phyloP scores from a whole-genome alignment of 768 basidiomycete species.

The Boletus reticuloceps region DNA sequence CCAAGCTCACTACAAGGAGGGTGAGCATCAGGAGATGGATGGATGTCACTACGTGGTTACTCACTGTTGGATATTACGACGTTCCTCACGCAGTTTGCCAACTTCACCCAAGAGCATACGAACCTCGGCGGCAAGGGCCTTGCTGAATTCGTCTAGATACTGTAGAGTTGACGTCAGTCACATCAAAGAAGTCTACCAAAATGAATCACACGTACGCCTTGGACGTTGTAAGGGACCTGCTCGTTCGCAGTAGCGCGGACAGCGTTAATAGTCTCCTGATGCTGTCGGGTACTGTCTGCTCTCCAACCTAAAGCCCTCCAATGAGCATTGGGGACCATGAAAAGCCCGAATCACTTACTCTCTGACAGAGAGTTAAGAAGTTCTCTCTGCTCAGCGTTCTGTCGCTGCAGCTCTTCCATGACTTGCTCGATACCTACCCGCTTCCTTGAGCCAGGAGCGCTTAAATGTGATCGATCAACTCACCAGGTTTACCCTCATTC shows the following conservation, averaged over 20 bases:
- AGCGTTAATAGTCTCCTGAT: constrained; percentile 63
- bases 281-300: constrained; percentile 60
- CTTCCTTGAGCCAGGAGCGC: constrained; percentile 6
- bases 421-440: constrained; percentile 55
- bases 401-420: constrained; percentile 54
- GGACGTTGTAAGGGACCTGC: constrained; percentile 81
- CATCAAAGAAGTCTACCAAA: constrained; percentile 1
- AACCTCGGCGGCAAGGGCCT: constrained; percentile 78
- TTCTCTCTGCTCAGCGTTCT: constrained; percentile 60
- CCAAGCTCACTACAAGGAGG: constrained; percentile 62
- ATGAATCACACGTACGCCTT: constrained; percentile 54
- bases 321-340: constrained; percentile 6
- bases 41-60: constrained; percentile 27
- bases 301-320: constrained; percentile 54
- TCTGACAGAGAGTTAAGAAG: constrained; percentile 54
- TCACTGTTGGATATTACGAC: constrained; percentile 75
- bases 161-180: constrained; percentile 24
- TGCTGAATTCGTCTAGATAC: constrained; percentile 89
- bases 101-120: constrained; percentile 82
- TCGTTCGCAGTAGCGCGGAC: constrained; percentile 70
- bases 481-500: constrained; percentile 57
- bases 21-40: constrained; percentile 3
- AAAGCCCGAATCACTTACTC: constrained; percentile 37
- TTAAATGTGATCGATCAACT: constrained; percentile 17
- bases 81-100: constrained; percentile 77